Evolutionary conservation across 2,329 filamentous ascomycete species (phyloP), one percentile per base, ranked within the genome.

Genomic region (Phaeomoniella chlamydospora): DNA sequence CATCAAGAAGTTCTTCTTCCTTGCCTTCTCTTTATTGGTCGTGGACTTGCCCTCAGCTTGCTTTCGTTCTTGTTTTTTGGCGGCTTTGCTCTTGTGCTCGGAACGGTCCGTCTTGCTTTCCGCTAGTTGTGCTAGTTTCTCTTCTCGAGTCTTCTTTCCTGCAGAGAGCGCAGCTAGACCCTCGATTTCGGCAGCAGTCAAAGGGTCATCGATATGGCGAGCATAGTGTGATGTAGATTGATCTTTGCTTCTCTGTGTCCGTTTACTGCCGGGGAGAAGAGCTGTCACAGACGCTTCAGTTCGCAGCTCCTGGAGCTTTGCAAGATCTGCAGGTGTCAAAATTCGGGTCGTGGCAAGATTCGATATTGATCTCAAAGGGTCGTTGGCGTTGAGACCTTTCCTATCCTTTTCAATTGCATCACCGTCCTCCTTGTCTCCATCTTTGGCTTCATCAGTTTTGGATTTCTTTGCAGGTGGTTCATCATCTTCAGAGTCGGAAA

Each of bases 1-100:
- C 90, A 98, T 98, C 50, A 98, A 56, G 62, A 98, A 93, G 59
- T 98, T 98, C 81, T 98, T 98, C 71, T 84, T 85, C 47, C 88
- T 70, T 30, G 82, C 76, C 74, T 98, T 98, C 67, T 98, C 90
- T 64, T 82, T 83, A 62, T 98, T 98, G 45, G 88, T 96, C 26
- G 85, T 87, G 55, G 83, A 93, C 76, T 96, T 96, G 51, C 90
- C 90, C 61, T 86, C 74, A 2, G 76, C 70, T 49, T 79, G 75
- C 72, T 93, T 93, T 69, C 87, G 84, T 55, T 84, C 76, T 68
- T 85, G 84, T 50, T 82, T 71, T 53, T 83, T 77, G 12, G 86
- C 86, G 44, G 84, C 77, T 37, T 83, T 90, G 43, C 76, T 82
- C 65, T 88, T 86, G 64, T 94, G 86, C 55, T 90, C 77, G 35